These are phyloP conservation scores for Ettlia oleoabundans DNA, from an alignment of 139 green algal genomes.

Conservation along the genomic window DNA sequence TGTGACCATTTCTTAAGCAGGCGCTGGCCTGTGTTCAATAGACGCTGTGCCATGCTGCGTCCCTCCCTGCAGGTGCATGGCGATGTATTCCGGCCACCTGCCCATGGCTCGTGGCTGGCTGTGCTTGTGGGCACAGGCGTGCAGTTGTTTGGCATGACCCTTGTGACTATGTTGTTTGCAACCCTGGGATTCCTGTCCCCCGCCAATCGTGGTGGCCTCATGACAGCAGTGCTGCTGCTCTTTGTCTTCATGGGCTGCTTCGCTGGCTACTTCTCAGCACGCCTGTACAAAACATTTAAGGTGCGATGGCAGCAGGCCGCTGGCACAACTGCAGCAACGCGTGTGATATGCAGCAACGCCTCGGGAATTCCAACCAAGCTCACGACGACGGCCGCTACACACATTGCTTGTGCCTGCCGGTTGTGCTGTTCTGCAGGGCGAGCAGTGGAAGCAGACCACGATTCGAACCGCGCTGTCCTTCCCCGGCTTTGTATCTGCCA, in stretches of 20 bases:
- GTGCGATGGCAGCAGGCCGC: no score
- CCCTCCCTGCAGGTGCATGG: constrained; percentile 87
- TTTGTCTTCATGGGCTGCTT: constrained; percentile 98
- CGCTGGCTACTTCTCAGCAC: constrained; percentile 92
- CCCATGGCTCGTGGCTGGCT: constrained; percentile 74
- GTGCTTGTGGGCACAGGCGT: constrained; percentile 93
- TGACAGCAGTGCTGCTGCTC: constrained; percentile 96
- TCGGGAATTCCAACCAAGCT: no score
- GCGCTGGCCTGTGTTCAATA: no score
- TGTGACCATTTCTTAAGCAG: no score
- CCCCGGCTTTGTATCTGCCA: constrained; percentile 85
- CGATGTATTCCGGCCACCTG: constrained; percentile 96
- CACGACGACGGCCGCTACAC: no score
- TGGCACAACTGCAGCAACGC: no score
- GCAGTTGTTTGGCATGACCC: constrained; percentile 93
- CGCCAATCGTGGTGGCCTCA: constrained; percentile 97
- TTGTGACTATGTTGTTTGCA: constrained; percentile 97
- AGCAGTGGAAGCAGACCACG: constrained; percentile 89
- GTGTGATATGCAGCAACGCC: no score
- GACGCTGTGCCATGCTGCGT: neutral
- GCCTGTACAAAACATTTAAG: constrained; percentile 92
- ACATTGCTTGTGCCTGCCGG: no score
- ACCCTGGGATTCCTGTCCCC: constrained; percentile 97
- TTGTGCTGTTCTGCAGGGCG: constrained; percentile 64
- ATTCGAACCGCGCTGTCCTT: constrained; percentile 92